Percentiles rank a stretch among this genome's conserved stretches.
phyloP scores from a whole-genome alignment of 2,329 filamentous ascomycete species.

The Coniochaeta sp. region DNA sequence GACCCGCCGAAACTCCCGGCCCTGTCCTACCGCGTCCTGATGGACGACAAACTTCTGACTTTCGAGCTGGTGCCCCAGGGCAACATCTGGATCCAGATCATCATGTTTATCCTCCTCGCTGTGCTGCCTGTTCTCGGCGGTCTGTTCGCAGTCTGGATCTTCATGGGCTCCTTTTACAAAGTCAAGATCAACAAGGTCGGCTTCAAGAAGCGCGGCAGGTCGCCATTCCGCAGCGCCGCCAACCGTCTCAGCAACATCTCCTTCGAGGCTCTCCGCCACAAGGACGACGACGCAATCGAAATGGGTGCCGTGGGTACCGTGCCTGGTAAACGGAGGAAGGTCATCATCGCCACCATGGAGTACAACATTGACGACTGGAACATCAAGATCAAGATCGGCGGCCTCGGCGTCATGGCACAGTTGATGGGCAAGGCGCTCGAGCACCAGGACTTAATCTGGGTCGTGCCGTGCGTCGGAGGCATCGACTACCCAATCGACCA shows the following conservation, averaged over 20 bases:
- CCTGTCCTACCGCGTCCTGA: conserved; percentile 45
- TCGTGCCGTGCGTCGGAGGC: conserved; percentile 55
- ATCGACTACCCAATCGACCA: conserved; percentile 57
- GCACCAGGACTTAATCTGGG: conserved; percentile 60
- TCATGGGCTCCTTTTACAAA: conserved; percentile 55
- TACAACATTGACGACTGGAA: conserved; percentile 65
- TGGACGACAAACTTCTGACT: conserved; percentile 46
- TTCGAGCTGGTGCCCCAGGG: conserved; percentile 48
- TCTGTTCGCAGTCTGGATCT: conserved; percentile 42
- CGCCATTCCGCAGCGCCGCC: conserved; percentile 18
- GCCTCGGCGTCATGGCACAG: conserved; percentile 63
- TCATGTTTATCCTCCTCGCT: conserved; percentile 46
- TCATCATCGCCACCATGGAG: conserved; percentile 64
- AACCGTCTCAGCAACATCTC: conserved; percentile 23
- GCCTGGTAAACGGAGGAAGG: conserved; percentile 36
- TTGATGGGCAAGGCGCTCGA: conserved; percentile 60
- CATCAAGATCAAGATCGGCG: conserved; percentile 67
- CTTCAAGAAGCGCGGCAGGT: conserved; percentile 17
- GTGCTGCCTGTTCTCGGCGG: conserved; percentile 45
- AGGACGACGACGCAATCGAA: conserved; percentile 16
- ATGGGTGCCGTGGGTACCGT: conserved; percentile 12
- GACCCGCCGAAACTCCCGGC: conserved; percentile 44
- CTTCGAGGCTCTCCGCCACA: conserved; percentile 21
- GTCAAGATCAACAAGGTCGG: conserved; percentile 33
- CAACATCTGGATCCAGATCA: conserved; percentile 44